Percentiles rank a stretch among this genome's conserved stretches.
These are phyloP conservation scores for Pisolithus albus DNA, from an alignment of 768 basidiomycete species.

Conservation along the genomic window DNA sequence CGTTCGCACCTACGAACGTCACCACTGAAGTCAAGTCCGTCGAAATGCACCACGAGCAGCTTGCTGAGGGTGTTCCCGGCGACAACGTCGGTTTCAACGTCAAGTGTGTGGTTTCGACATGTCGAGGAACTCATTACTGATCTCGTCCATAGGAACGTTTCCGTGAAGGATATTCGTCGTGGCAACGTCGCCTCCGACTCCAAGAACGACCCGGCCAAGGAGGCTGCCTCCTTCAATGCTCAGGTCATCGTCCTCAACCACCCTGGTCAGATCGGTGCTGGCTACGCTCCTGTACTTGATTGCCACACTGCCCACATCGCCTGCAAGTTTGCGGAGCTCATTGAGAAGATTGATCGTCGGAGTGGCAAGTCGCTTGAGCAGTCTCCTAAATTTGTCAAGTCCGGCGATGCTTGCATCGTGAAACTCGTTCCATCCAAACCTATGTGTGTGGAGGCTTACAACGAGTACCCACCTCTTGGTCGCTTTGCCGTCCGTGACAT, in stretches of 20 bases:
- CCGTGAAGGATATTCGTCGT: conserved; percentile 99
- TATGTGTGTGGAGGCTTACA: conserved; percentile 91
- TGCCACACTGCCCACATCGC: conserved; percentile 99
- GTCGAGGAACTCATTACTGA: conserved; percentile 1
- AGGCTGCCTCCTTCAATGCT: conserved; percentile 98
- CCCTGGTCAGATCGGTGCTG: conserved; percentile 99
- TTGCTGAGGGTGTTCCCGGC: conserved; percentile 89
- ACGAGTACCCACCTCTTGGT: conserved; percentile 98
- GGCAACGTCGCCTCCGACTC: conserved; percentile 99
- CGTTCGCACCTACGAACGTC: conserved; percentile 94
- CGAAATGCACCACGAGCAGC: conserved; percentile 99
- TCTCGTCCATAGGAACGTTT: conserved; percentile 73
- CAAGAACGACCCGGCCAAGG: conserved; percentile 99
- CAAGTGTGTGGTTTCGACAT: conserved; percentile 49
- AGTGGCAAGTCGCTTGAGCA: conserved; percentile 89
- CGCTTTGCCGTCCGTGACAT: conserved; percentile 99
- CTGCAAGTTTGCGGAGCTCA: conserved; percentile 97
- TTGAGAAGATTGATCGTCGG: conserved; percentile 99
- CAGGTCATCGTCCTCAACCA: conserved; percentile 99
- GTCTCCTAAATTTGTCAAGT: conserved; percentile 96
- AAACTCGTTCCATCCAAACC: conserved; percentile 96
- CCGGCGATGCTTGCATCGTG: conserved; percentile 98
- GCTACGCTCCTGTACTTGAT: conserved; percentile 98
- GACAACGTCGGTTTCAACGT: conserved; percentile 99
- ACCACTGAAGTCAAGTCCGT: conserved; percentile 99